phyloP scores from a whole-genome alignment of 1,284 basidiomycete species.

The Uromyces viciae-fabae region DNA sequence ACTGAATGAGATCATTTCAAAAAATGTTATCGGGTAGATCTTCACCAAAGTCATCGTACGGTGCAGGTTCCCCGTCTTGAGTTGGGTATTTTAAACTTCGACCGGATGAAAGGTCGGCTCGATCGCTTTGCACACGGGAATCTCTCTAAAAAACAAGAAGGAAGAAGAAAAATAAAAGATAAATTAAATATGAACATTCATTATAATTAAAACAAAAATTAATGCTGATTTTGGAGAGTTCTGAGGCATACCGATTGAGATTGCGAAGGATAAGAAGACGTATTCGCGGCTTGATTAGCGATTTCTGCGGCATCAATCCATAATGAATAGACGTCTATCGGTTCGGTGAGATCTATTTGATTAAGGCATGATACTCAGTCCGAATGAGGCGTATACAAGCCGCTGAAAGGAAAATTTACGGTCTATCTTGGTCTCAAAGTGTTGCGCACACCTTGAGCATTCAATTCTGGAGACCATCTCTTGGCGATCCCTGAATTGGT shows the following conservation, averaged over 20 bases:
- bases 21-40: conserved; percentile 9
- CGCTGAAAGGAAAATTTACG: neutral
- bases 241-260: neutral
- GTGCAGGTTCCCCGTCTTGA: neutral
- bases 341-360: conserved; percentile 41
- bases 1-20: no score
- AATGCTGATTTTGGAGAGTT: neutral
- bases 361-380: neutral
- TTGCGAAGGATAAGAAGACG: neutral
- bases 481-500: conserved; percentile 45
- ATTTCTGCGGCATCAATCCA: conserved; percentile 43
- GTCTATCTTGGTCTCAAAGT: conserved; percentile 43
- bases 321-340: conserved; percentile 43
- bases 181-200: neutral
- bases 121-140: neutral
- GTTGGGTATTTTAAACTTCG: neutral
- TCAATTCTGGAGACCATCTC: conserved; percentile 42
- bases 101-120: neutral
- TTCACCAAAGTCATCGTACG: neutral
- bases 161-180: neutral
- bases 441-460: conserved; percentile 36
- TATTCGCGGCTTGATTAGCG: conserved; percentile 5
- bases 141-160: neutral
- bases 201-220: neutral
- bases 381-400: neutral